Evolutionary conservation across 228 moss, liverwort and hornwort genomes (phyloP).

Genomic region (Sphagnum magellanicum): DNA sequence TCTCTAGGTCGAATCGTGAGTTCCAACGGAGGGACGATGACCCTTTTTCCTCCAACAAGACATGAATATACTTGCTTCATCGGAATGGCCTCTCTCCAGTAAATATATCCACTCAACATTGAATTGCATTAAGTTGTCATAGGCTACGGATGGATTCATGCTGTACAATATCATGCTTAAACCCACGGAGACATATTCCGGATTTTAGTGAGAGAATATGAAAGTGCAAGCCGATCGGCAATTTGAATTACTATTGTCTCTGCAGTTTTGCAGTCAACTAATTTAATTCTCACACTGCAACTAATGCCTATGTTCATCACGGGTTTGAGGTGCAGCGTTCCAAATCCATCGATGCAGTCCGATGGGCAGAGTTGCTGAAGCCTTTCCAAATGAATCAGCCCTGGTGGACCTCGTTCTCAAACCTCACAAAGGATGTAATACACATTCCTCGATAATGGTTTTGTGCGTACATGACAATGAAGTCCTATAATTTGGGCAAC

Average conservation of each 20-base stretch:
- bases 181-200: too few species aligned
- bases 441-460: too few species aligned
- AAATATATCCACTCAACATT: constrained; percentile 1
- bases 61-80: constrained; percentile 39
- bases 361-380: constrained; percentile 34
- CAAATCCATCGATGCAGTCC: constrained; percentile 14
- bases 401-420: constrained; percentile 18
- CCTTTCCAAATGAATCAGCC: constrained; percentile 24
- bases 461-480: too few species aligned
- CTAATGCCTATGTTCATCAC: constrained; percentile 6
- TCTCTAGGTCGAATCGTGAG: constrained; percentile 15
- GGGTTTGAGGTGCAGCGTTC: constrained; percentile 34
- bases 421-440: constrained; percentile 34
- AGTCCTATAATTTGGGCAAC: too few species aligned
- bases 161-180: too few species aligned
- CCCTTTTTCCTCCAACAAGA: constrained; percentile 23
- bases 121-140: too few species aligned
- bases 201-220: too few species aligned
- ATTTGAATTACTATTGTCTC: too few species aligned
- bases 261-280: too few species aligned
- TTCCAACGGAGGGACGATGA: constrained; percentile 14
- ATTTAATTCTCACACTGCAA: too few species aligned
- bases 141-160: too few species aligned
- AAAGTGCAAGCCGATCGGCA: too few species aligned
- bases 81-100: constrained; percentile 35